Percentiles rank a stretch among this genome's conserved stretches.
phyloP scores from a whole-genome alignment of 768 basidiomycete genomes.

The Leccinellum rugosiceps region DNA sequence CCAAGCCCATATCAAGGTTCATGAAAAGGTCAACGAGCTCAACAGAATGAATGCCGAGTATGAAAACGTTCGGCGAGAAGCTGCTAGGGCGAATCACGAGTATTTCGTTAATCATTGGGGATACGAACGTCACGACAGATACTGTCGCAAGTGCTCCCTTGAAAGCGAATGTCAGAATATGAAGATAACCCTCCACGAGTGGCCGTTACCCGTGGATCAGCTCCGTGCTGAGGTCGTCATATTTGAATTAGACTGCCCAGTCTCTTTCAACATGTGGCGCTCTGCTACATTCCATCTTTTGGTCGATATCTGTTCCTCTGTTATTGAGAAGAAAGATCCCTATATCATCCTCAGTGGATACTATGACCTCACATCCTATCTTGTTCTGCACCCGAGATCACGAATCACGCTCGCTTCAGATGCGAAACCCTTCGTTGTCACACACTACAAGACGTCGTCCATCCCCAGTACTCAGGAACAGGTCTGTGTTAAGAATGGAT shows the following conservation, averaged over 20 bases:
- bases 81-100: background rate
- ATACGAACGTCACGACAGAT: background rate
- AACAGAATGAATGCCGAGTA: background rate
- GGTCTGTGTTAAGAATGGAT: constrained; percentile 35
- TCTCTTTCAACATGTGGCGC: constrained; percentile 43
- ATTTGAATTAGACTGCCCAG: constrained; percentile 43
- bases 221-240: constrained; percentile 30
- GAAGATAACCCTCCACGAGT: background rate
- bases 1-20: background rate
- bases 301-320: constrained; percentile 32
- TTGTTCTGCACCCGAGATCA: constrained; percentile 13
- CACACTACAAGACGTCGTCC: constrained; percentile 9
- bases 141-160: background rate
- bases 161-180: background rate
- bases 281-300: constrained; percentile 37
- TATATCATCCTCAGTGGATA: constrained; percentile 19
- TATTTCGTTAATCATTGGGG: background rate
- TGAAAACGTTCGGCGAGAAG: background rate
- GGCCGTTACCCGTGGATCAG: constrained; percentile 35
- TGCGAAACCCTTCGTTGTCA: constrained; percentile 18
- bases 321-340: background rate
- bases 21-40: background rate
- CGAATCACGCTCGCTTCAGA: constrained; percentile 23
- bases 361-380: constrained; percentile 7
- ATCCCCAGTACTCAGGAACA: constrained; percentile 15